Conservation (phyloP, 106 monocot genomes). For the Gastrodia elata region DNA sequence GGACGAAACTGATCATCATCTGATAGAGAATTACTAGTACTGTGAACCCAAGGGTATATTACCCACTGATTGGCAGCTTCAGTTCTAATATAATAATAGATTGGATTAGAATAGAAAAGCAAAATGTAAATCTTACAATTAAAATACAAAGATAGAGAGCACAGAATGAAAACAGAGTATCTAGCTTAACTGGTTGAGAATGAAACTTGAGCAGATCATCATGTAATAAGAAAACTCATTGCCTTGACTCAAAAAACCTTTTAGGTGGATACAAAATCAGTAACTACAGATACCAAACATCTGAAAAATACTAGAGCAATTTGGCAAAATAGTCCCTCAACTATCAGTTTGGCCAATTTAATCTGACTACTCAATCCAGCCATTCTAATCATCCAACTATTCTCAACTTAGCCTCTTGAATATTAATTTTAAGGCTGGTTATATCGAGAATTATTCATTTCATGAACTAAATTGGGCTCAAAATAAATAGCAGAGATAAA, state of each 20-base stretch:
- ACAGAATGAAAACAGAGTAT: neutral
- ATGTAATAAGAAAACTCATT: slow-evolving; percentile 99
- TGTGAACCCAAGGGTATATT: slow-evolving; percentile 98
- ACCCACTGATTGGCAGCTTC: slow-evolving; percentile 61
- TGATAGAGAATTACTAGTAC: slow-evolving; percentile 90
- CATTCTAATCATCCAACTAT: no score
- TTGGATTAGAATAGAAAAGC: neutral
- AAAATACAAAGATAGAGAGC: neutral
- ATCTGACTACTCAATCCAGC: no score
- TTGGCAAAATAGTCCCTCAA: no score
- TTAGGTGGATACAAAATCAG: neutral
- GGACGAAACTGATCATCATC: slow-evolving; percentile 84
- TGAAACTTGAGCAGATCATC: slow-evolving; percentile 99
- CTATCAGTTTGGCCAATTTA: no score
- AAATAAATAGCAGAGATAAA: no score
- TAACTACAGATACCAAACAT: neutral
- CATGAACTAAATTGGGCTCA: no score
- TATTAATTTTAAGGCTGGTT: no score
- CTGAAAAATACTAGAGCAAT: no score
- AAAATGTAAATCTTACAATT: neutral
- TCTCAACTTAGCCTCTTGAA: no score
- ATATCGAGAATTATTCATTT: no score
- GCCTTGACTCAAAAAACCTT: slow-evolving; percentile 86
- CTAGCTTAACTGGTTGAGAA: slow-evolving; percentile 82
- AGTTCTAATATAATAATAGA: slow-evolving; percentile 33